These are phyloP conservation scores for Adansonia gregorii DNA, from an alignment of 441 rosid species.

Conservation along the genomic window DNA sequence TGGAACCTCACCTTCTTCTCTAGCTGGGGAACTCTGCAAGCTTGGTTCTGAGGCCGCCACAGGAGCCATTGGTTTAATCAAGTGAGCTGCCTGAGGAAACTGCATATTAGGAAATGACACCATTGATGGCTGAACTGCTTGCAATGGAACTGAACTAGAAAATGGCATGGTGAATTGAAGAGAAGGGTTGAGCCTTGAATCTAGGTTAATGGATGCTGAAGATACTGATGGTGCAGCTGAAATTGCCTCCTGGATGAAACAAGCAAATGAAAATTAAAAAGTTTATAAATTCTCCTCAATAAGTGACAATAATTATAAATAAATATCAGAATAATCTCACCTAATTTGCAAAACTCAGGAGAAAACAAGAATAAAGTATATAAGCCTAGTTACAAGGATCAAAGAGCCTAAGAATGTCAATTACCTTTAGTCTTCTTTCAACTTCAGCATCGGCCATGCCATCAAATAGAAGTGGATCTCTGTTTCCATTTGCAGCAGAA, in stretches of 20 bases:
- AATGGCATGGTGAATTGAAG: constrained; percentile 63
- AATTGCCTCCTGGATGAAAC: constrained; percentile 60
- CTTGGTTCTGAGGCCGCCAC: too few relatives aligned
- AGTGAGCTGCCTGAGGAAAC: too few relatives aligned
- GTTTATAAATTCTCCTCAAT: not conserved
- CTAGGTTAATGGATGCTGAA: constrained; percentile 55
- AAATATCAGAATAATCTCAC: constrained; percentile 22
- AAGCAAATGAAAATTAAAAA: not conserved
- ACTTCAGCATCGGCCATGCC: constrained; percentile 90
- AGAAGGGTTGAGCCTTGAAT: constrained; percentile 58
- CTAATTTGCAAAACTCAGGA: not conserved
- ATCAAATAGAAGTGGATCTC: constrained; percentile 72
- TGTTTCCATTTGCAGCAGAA: constrained; percentile 65
- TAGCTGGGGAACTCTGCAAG: too few relatives aligned
- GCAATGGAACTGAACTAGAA: constrained; percentile 52
- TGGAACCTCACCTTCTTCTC: too few relatives aligned
- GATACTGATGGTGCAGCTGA: constrained; percentile 63
- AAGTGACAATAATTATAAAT: not conserved
- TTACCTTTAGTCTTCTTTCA: constrained; percentile 84
- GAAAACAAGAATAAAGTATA: not conserved
- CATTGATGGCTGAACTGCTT: constrained; percentile 59
- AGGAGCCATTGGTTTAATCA: too few relatives aligned
- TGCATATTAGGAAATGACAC: too few relatives aligned
- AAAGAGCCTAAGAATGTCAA: constrained; percentile 26
- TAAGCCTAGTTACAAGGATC: not conserved